Evolutionary conservation across 2,329 filamentous ascomycete species (phyloP), one percentile per base, ranked within the genome.

Genomic region (Aspergillus carbonarius): DNA sequence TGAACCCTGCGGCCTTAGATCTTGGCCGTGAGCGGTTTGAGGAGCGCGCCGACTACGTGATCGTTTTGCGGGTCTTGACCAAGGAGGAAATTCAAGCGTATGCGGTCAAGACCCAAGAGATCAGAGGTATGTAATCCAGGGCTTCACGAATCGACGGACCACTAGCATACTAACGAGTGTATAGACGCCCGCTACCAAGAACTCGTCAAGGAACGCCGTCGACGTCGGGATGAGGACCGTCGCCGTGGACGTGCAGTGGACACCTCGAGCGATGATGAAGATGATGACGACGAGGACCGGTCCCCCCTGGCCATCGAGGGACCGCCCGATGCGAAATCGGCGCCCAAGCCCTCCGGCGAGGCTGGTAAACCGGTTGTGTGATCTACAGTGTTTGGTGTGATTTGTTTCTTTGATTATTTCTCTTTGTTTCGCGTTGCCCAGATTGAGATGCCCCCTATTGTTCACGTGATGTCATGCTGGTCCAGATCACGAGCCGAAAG

Each of bases 11-110:
- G 66, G 92, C 93, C 0, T 78, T 98, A 48, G 89, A 91, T 58
- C 84, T 90, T 61, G 90, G 90, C n/a, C 90, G 95, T 68, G 93
- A 97, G 78, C 84, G 93, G 30, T 98, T 90, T 66, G 93, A 98
- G 75, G 90, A 96, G 67, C 85, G 92, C n/a, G 85, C 92, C 60
- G 92, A 96, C 70, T 96, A 92, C 74, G 92, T 98, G 59, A 96
- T 97, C 73, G 92, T 97, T 2, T 81, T 98, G 57, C 83, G 93
- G 57, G 93, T 97, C 7, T 75, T 98, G 71, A 90, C 86, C 49
- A 91, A 90, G 74, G 91, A 96, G 66, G 92, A 98, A 70, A 96
- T 98, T 57, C 89, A 96, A 74, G 88, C 86, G 34, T 92, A 96
- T 71, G 92, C 92, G 12, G 84, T 88, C 62, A 89, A 88, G 50